phyloP scores from a whole-genome alignment of 306 rosid genomes.

The Quercus engelmannii region DNA sequence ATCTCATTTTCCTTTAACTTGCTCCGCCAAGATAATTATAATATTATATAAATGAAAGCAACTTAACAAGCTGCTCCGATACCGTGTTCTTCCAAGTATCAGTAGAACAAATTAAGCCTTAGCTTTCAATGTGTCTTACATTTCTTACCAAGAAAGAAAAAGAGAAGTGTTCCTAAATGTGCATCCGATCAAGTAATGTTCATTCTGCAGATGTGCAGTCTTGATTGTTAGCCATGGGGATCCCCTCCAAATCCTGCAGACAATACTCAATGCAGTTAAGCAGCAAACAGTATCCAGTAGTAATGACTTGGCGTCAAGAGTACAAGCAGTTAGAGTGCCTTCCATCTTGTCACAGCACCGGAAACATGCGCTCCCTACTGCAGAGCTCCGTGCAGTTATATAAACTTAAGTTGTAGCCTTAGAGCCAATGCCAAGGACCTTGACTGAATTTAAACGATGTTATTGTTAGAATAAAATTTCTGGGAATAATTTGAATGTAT shows the following conservation, averaged over 20 bases:
- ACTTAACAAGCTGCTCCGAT: neutral
- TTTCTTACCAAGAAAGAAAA: neutral
- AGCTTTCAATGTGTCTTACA: neutral
- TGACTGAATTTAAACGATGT: neutral
- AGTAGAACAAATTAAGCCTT: neutral
- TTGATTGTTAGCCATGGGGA: constrained; percentile 90
- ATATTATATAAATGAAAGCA: too few relatives aligned
- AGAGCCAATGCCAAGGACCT: neutral
- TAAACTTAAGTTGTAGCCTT: constrained; percentile 10
- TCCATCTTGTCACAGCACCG: constrained; percentile 68
- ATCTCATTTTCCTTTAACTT: neutral
- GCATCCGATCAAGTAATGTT: neutral
- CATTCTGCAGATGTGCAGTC: constrained; percentile 54
- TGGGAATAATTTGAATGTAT: neutral
- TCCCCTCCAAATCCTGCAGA: constrained; percentile 78
- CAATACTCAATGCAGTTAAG: constrained; percentile 55
- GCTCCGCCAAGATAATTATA: neutral
- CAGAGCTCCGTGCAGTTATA: constrained; percentile 61
- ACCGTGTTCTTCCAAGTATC: neutral
- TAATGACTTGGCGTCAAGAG: constrained; percentile 36
- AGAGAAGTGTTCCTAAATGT: neutral
- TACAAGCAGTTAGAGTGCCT: constrained; percentile 47
- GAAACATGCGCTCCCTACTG: constrained; percentile 61
- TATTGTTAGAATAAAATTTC: neutral
- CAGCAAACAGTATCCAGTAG: constrained; percentile 27